Evolutionary conservation across 371 early-diverging fungal genomes (phyloP), one percentile per base, ranked within the genome.

Genomic region (Mucor saturninus): DNA sequence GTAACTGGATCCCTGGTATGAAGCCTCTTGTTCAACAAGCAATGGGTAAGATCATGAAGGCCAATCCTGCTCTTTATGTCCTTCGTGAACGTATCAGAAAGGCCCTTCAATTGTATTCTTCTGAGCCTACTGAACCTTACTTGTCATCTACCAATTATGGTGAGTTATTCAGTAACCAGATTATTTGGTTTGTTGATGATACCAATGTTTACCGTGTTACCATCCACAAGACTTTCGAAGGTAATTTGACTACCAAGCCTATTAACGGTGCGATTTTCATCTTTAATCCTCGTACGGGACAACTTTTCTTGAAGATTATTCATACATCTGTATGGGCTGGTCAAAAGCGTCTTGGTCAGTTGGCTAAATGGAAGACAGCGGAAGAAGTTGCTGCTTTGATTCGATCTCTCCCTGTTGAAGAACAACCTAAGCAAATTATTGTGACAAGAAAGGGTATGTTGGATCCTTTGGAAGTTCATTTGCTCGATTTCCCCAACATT

Each of bases 171-270:
- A 91, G 92, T 61, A 95, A 96, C 76, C 97, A 97, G 79, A 97
- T 94, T 65, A 96, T 97, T 68, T 99, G 99, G 99, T 99, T 99
- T 72, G 93, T 99, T 30, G 99, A 99, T 76, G 99, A 99, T 74
- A 97, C 99, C 56, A 98, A 98, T 68, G 99, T 99, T 4, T 99
- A 99, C 77, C 94, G 99, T 72, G 99, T 99, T 42, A 99, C 98
- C 31, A 97, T 98, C 73, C 99, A 99, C 88, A 98, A 97, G 89
- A 98, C 99, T 8, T 97, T 97, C 67, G 98, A 99, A 78, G 99
- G 99, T 50, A 98, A 98, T 74, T 91, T 99, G 88, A 91, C 89
- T 31, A 99, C 98, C 30, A 97, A 97, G 68, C 98, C 98, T 32
- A 98, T 98, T 78, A 98, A 99, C 85, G 98, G 98, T 59, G 98